A percentile compares a stretch with the other conserved stretches of the same genome.
Conservation (phyloP, 768 basidiomycete species). For the Suillus sp. region DNA sequence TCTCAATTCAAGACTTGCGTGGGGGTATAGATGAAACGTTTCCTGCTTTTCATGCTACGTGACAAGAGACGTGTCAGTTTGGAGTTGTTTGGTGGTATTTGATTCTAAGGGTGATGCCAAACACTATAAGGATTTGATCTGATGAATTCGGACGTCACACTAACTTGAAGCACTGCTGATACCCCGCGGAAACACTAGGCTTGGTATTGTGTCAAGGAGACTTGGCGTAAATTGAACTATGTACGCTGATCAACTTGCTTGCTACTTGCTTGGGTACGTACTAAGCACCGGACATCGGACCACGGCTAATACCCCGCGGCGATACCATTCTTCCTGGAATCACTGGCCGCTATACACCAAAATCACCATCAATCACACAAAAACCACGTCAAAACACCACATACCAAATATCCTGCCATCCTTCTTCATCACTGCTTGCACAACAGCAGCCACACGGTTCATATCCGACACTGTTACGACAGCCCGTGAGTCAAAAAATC, state of each 20-base stretch:
- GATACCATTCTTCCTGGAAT: slow-evolving; percentile 91
- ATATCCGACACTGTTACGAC: slow-evolving; percentile 55
- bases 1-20: slow-evolving; percentile 12
- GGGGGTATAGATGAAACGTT: neutral
- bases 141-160: neutral
- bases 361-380: neutral
- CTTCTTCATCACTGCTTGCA: slow-evolving; percentile 61
- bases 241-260: neutral
- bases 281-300: neutral
- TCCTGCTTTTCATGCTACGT: neutral
- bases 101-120: slow-evolving; percentile 23
- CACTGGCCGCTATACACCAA: slow-evolving; percentile 68
- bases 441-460: slow-evolving; percentile 71
- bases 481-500: slow-evolving; percentile 8
- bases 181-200: neutral
- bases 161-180: neutral
- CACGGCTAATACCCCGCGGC: slow-evolving; percentile 73
- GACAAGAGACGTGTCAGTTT: slow-evolving; percentile 14
- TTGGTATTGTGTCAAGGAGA: neutral
- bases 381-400: slow-evolving; percentile 25
- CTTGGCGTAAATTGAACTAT: neutral
- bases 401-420: slow-evolving; percentile 66
- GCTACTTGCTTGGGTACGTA: neutral
- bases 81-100: slow-evolving; percentile 20
- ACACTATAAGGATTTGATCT: neutral